A percentile compares a stretch with the other conserved stretches of the same genome.
Conservation (phyloP, 139 green algal genomes). For the Nannochloris sp. region DNA sequence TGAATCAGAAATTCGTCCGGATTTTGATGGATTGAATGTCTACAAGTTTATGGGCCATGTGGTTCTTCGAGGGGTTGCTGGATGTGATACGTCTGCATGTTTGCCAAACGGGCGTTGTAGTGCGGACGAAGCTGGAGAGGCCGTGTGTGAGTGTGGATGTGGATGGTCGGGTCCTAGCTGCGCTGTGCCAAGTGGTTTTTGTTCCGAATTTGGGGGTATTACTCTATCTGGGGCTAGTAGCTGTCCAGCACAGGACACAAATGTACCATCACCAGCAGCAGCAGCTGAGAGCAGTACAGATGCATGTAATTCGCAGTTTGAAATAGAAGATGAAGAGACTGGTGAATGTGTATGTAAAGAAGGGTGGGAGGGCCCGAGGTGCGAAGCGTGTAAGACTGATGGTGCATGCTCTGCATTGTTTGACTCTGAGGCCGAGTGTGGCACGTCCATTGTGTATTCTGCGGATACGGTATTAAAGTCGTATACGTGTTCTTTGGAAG, state of each 20-base stretch:
- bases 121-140: neutral
- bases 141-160: conserved; percentile 25
- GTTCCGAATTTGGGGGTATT: conserved; percentile 9
- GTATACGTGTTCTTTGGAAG: conserved; percentile 32
- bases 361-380: conserved; percentile 30
- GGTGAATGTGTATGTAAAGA: conserved; percentile 16
- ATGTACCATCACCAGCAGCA: neutral
- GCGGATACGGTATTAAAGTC: conserved; percentile 28
- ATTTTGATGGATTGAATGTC: neutral
- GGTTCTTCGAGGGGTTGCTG: conserved; percentile 6
- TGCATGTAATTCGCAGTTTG: conserved; percentile 16
- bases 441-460: conserved; percentile 16
- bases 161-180: conserved; percentile 20
- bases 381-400: conserved; percentile 30
- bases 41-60: conserved; percentile 2
- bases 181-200: conserved; percentile 14
- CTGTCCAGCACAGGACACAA: neutral
- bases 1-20: neutral
- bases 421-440: conserved; percentile 21
- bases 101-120: conserved; percentile 23
- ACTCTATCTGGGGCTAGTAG: neutral
- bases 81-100: conserved; percentile 18
- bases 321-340: conserved; percentile 12
- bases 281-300: neutral
- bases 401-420: conserved; percentile 25